Conservation (phyloP, 805 yeast species). For the Starmerella stellata region DNA sequence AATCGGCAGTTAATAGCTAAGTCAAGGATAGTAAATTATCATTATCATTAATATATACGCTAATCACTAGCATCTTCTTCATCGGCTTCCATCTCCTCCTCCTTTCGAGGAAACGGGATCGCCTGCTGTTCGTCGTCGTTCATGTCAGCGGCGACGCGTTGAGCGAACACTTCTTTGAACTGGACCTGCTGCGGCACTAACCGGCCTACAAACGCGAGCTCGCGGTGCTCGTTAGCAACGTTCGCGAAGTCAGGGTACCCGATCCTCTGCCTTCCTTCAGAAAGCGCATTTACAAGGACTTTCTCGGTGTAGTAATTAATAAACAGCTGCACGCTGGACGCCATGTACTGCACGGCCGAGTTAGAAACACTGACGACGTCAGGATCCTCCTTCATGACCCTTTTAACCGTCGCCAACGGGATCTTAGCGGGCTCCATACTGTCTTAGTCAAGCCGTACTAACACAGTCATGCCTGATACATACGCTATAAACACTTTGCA, state of each 20-base stretch:
- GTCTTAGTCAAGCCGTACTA: no score
- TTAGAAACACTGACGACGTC: conserved; percentile 50
- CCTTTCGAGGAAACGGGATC: conserved; percentile 13
- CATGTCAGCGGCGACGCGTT: conserved; percentile 8
- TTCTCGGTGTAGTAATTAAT: conserved; percentile 53
- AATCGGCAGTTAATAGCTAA: no score
- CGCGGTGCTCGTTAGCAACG: conserved; percentile 42
- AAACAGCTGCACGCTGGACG: conserved; percentile 62
- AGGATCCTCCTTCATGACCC: conserved; percentile 59
- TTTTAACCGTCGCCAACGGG: conserved; percentile 52
- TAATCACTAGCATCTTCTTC: conserved; percentile 11
- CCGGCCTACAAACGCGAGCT: conserved; percentile 43
- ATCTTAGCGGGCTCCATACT: conserved; percentile 20
- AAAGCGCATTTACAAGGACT: conserved; percentile 45
- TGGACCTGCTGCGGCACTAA: conserved; percentile 36
- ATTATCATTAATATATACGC: neutral
- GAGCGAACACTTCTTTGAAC: conserved; percentile 7
- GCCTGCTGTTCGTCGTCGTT: conserved; percentile 5
- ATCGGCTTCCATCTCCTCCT: conserved; percentile 13
- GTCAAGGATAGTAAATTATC: no score
- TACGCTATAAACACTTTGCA: no score
- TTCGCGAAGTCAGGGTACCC: conserved; percentile 50
- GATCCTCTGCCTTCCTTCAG: conserved; percentile 51
- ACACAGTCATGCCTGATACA: no score
- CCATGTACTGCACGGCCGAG: conserved; percentile 54